Base-by-base conservation (phyloP, 2,329 filamentous ascomycete species). In the Metarhizium guizhouense region DNA sequence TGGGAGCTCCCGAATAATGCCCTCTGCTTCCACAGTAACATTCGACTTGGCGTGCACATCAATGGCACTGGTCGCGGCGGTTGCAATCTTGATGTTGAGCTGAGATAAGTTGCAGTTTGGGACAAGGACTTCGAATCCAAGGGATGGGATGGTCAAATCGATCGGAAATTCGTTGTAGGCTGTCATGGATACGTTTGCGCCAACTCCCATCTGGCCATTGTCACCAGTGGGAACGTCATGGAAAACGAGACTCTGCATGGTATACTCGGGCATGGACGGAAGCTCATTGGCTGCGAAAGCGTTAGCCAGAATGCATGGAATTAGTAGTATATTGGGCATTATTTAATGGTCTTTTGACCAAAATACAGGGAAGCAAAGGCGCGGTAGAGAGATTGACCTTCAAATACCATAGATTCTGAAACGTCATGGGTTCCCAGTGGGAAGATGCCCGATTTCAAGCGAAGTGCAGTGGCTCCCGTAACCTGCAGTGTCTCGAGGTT, bases 61-160 rank as follows among this genome's bases (percentile, higher is more conserved):
- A 38, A 96, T 74, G 43, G 77, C 72, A 18, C 80, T 78, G 1
- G 90, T 95, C 18, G 78, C 77, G 7, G 89, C 90, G 63, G 88
- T 83, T 3, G 90, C 92, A 55, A 97, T 80, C 60, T 84, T 77
- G 63, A 99, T 94, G 59, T 85, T 84, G 3, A 86, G 81, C 55
- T 94, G 85, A 25, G 82, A 75, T 4, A 81, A 76, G 30, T 81
- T 77, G 71, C 94, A 99, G 59, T 90, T 90, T 47, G 90, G 86
- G 6, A 97, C 85, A 50, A 96, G 76, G 34, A 97, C 83, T 59
- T 92, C 85, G 65, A 97, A 96, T 0, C 83, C 85, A 56, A 97
- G 83, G 42, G 87, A 77, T 13, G 94, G 94, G 20, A 96, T 76
- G 25, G 83, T 80, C 54, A 96, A 74, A 57, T 85, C 81, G 52